Evolutionary conservation across 108 stramenopile species (phyloP), one percentile per base, ranked within the genome.

Genomic region (Nannochloropsis gaditana): DNA sequence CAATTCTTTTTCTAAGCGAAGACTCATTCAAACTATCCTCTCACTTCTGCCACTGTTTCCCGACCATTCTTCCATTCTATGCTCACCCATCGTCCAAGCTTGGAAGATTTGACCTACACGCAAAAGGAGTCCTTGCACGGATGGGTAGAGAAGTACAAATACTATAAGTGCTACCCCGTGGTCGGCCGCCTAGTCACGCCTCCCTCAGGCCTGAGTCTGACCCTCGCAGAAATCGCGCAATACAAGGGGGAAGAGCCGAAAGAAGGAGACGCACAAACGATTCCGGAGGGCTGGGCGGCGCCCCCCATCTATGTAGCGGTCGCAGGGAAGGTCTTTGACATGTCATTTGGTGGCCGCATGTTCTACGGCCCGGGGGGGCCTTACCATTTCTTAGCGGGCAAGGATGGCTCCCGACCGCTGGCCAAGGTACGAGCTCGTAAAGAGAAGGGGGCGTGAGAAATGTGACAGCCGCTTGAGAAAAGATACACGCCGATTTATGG

Each of bases 311-410:
- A 86, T 41, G 45, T 98, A 43, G 96, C 93, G 42, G 93, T 93
- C 3, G 90, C 91, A 9, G 90, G 92, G 44, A 92, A 95, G 83
- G 95, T 98, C 31, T 99, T 93, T 88, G 98, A 99, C 88, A 93
- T 95, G 41, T 96, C 95, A 9, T 99, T 95, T 91, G 98, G 98
- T 6, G 98, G 98, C 43, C 91, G 93, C 0, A 85, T 87, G 5
- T 94, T 95, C 90, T 95, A 96, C 83, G 95, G 95, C 50, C 90
- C 93, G 9, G 93, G 91, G 44, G 92, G 94, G 41, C 91, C 94
- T 9, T 99, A 99, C 92, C 87, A 96, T 44, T 89, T 91, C 45
- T 98, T 99, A 87, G 97, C 96, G 11, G 98, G 98, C n/a, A 93
- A 91, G 80, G 96, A 98, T 85, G 96, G 94, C 45, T 94, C 96